Evolutionary conservation across 495 filamentous ascomycete species (phyloP), one percentile per base, ranked within the genome.

Genomic region (Lichenothelia convexa): DNA sequence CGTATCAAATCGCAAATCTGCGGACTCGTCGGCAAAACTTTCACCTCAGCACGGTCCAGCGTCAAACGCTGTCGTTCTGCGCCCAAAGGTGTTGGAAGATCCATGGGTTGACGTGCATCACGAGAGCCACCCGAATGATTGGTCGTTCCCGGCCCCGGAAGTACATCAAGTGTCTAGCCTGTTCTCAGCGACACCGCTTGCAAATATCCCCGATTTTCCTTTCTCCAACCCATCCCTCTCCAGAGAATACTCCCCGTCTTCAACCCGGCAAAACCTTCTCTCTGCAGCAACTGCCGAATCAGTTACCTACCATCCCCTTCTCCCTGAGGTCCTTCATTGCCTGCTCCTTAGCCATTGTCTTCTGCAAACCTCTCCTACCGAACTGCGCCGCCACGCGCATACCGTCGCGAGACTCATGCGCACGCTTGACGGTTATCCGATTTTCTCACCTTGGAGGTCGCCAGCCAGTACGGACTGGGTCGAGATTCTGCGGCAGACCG

Each of bases 391-490:
- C 23, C 76, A 85, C 47, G 78, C 78, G 1, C 63, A 80, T 54
- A 85, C 82, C 68, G 79, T 75, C 5, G 75, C 77, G 15, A 71
- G 79, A 1, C 68, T 85, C 12, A 65, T 72, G 3, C 69, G 79
- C 24, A 64, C 83, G 16, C 71, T 72, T 35, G 78, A 84, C 50
- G 80, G 80, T 12, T 83, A 80, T 48, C 80, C 80, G 0, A 69
- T 83, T 35, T 83, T 86, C 47, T 72, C 81, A 35, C 68, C 76
- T 5, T 72, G 75, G 18, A 64, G 79, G 20, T 78, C 69, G 3
- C 78, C 77, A 1, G 71, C 73, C 4, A 69, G 80, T 20, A 69
- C 75, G 5, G 80, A 86, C 53, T 86, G 80, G 80, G 68, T 78
- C 30, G 79, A 86, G 53, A 63, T 83, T 2, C 52, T 86, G 2